Base-by-base conservation (phyloP, 108 stramenopile species). In the Fragilariopsis cylindrus region DNA sequence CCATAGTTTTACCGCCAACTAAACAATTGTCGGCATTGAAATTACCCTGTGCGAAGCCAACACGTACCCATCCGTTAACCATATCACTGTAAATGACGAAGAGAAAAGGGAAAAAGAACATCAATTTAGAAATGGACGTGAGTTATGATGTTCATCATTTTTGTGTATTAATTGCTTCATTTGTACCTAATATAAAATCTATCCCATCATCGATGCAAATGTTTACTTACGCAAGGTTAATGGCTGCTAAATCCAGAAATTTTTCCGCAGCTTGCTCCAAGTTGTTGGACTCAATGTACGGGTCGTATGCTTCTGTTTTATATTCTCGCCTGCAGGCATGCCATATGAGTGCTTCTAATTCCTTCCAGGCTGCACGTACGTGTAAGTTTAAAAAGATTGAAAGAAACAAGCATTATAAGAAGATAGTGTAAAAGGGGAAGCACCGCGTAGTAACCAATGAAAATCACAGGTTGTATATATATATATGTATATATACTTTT, bases 1-100 rank as follows among this genome's bases (percentile, higher is more conserved):
- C 96, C 90, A 98, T 96, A 4, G 97, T 98, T 39, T 82, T 68
- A 2, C 96, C 96, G 21, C 75, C 84, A 0, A 98, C 71, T 8
- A 94, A 60, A 64, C 91, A 79, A 79, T 98, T 98, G 73, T 98
- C 98, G 3, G 95, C 92, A 78, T 98, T 98, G 75, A 97, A 94
- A 70, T 96, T 96, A 4, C 96, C 98, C 75, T 98, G 98, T n/a
- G 88, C 83, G 83, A 96, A 98, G 40, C 98, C 98, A 6, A 96
- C 93, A 30, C 96, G 85, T n/a, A 94, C 63, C 97, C 96, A 97
- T 30, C 76, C 81, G 4, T 86, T 82, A 2, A 93, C 94, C 90
- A 98, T 90, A 11, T 74, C 58, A 30, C 30, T 30, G 30, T 30
- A 30, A 30, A 30, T 30, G 30, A 30, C 30, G 30, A 30, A 30